phyloP scores from a whole-genome alignment of 2,329 filamentous ascomycete species.

The Thielaviopsis punctulata region DNA sequence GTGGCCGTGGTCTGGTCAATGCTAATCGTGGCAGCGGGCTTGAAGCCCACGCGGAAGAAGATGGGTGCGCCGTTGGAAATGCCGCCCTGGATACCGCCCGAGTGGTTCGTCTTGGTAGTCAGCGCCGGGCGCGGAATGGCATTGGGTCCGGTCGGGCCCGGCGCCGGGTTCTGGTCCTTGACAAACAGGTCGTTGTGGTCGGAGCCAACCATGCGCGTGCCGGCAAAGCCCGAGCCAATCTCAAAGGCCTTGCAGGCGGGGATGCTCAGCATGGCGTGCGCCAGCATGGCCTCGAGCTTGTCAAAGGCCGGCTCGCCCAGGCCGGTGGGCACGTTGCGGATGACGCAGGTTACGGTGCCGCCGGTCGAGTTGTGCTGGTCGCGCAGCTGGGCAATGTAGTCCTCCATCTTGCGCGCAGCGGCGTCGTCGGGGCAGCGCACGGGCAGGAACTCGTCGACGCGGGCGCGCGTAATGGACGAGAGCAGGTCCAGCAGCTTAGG shows the following conservation, averaged over 20 bases:
- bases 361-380: conserved; percentile 79
- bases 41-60: conserved; percentile 92
- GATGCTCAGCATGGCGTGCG: conserved; percentile 87
- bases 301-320: conserved; percentile 90
- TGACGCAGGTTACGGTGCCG: conserved; percentile 86
- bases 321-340: conserved; percentile 68
- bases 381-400: conserved; percentile 58
- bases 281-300: conserved; percentile 82
- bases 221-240: conserved; percentile 80
- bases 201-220: conserved; percentile 74
- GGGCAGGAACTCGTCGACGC: conserved; percentile 70
- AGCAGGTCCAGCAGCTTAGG: conserved; percentile 63
- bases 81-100: conserved; percentile 84
- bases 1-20: conserved; percentile 70
- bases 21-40: conserved; percentile 84
- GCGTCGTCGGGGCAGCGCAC: conserved; percentile 66
- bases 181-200: conserved; percentile 83
- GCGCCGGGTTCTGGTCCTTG: conserved; percentile 17
- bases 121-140: conserved; percentile 38
- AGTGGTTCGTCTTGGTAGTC: conserved; percentile 85
- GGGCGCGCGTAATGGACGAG: conserved; percentile 51
- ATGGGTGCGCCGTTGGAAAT: conserved; percentile 87
- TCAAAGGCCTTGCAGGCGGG: conserved; percentile 94
- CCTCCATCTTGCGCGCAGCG: conserved; percentile 54
- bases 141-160: conserved; percentile 25